phyloP scores from a whole-genome alignment of 2,329 filamentous ascomycete genomes.

The Colletotrichum sp. region DNA sequence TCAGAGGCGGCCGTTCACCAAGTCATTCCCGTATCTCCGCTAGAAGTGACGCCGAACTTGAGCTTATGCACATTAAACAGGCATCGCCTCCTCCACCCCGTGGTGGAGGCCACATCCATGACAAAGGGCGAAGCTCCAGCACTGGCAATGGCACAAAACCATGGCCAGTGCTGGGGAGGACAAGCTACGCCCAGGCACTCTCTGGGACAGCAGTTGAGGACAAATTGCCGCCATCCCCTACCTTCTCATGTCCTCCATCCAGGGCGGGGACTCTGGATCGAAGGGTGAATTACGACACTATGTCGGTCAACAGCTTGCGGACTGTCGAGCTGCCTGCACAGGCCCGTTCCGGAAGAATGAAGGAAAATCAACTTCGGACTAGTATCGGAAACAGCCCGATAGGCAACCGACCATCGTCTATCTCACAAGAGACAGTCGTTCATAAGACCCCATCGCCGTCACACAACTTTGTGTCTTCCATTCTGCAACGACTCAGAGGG shows the following conservation, averaged over 20 bases:
- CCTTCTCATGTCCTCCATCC: conserved; percentile 24
- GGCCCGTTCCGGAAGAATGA: not conserved
- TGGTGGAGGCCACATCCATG: conserved; percentile 31
- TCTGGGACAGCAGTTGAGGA: conserved; percentile 22
- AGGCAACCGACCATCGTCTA: not conserved
- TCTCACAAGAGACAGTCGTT: not conserved
- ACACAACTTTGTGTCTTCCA: not conserved
- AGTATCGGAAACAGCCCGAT: not conserved
- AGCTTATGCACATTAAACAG: conserved; percentile 46
- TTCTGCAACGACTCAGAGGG: not conserved
- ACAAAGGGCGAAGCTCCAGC: conserved; percentile 25
- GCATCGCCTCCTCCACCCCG: conserved; percentile 36
- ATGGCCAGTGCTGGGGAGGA: conserved; percentile 32
- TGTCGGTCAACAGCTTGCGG: conserved; percentile 27
- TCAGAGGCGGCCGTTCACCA: conserved; percentile 23
- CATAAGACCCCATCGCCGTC: not conserved
- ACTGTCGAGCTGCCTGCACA: not conserved
- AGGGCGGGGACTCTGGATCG: conserved; percentile 13
- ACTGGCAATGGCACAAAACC: conserved; percentile 29
- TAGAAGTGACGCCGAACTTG: conserved; percentile 45
- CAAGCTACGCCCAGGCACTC: conserved; percentile 36
- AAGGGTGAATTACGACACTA: conserved; percentile 26
- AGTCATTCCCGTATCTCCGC: conserved; percentile 34
- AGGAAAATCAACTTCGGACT: not conserved
- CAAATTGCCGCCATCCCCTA: conserved; percentile 17